phyloP scores from a whole-genome alignment of 1,284 basidiomycete genomes.

The Ceratobasidium sp. region DNA sequence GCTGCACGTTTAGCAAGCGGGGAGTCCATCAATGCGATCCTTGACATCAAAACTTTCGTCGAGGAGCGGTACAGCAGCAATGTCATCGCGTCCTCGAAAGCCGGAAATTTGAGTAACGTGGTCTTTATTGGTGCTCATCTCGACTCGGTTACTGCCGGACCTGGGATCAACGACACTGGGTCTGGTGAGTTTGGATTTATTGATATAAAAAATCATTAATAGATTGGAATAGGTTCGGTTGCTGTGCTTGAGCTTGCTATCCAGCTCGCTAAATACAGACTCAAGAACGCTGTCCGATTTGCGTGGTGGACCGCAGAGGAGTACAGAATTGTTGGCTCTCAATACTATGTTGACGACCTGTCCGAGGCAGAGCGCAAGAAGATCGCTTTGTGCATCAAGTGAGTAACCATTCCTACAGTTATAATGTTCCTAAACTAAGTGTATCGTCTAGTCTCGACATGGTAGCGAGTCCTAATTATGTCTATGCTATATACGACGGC shows the following conservation, averaged over 20 bases:
- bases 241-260: conserved; percentile 35
- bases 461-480: conserved; percentile 44
- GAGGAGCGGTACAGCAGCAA: conserved; percentile 36
- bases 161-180: conserved; percentile 40
- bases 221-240: conserved; percentile 12
- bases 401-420: neutral
- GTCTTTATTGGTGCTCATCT: conserved; percentile 35
- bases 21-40: conserved; percentile 8
- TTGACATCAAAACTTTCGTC: conserved; percentile 2
- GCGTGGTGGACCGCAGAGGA: conserved; percentile 44
- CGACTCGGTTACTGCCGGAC: conserved; percentile 36
- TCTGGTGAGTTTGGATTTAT: conserved; percentile 29
- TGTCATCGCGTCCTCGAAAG: conserved; percentile 37
- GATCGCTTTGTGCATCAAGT: conserved; percentile 42
- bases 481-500: conserved; percentile 39
- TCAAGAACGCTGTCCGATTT: conserved; percentile 41
- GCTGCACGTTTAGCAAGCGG: conserved; percentile 3
- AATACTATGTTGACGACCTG: conserved; percentile 32
- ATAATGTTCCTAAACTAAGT: neutral
- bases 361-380: conserved; percentile 41
- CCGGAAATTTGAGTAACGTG: conserved; percentile 30
- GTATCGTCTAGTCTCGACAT: conserved; percentile 22
- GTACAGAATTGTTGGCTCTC: conserved; percentile 32
- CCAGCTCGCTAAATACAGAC: conserved; percentile 40
- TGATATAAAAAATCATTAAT: neutral